These are phyloP conservation scores for Borealophlyctis nickersoniae DNA, from an alignment of 192 early-diverging fungal genomes.

Conservation along the genomic window DNA sequence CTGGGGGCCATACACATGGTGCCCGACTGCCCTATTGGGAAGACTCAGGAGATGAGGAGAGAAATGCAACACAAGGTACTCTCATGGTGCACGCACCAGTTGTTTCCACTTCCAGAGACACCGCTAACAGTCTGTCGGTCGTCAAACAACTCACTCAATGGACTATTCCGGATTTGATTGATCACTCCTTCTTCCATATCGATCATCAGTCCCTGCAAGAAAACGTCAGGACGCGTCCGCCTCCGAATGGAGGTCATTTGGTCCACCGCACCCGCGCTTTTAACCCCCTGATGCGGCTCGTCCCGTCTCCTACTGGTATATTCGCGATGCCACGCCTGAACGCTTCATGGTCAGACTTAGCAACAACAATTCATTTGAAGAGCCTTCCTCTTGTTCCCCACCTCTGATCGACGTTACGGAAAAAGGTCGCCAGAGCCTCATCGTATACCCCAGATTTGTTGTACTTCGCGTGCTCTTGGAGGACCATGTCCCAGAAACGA, in stretches of 20 bases:
- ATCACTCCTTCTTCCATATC: slow-evolving; percentile 63
- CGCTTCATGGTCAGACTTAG: no score
- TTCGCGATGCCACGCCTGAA: slow-evolving; percentile 9
- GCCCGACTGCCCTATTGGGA: slow-evolving; percentile 44
- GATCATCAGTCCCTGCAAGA: slow-evolving; percentile 44
- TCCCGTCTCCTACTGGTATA: slow-evolving; percentile 31
- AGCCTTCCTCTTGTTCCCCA: neutral
- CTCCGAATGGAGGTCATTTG: no score
- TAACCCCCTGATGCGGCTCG: slow-evolving; percentile 29
- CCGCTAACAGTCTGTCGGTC: slow-evolving; percentile 38
- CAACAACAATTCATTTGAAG: neutral
- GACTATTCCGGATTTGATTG: slow-evolving; percentile 30
- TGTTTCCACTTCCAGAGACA: slow-evolving; percentile 57
- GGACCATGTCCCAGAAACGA: slow-evolving; percentile 57
- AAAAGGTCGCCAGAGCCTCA: slow-evolving; percentile 52
- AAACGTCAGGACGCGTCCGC: slow-evolving; percentile 4
- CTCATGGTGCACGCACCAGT: slow-evolving; percentile 36
- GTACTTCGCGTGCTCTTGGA: slow-evolving; percentile 52
- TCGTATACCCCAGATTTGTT: slow-evolving; percentile 39
- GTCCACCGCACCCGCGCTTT: slow-evolving; percentile 38
- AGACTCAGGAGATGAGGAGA: slow-evolving; percentile 2
- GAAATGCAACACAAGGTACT: neutral
- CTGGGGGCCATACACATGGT: slow-evolving; percentile 42
- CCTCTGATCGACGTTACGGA: slow-evolving; percentile 41
- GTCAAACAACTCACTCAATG: slow-evolving; percentile 45